phyloP scores from a whole-genome alignment of 2,329 filamentous ascomycete genomes.

The Colletotrichum incanum region DNA sequence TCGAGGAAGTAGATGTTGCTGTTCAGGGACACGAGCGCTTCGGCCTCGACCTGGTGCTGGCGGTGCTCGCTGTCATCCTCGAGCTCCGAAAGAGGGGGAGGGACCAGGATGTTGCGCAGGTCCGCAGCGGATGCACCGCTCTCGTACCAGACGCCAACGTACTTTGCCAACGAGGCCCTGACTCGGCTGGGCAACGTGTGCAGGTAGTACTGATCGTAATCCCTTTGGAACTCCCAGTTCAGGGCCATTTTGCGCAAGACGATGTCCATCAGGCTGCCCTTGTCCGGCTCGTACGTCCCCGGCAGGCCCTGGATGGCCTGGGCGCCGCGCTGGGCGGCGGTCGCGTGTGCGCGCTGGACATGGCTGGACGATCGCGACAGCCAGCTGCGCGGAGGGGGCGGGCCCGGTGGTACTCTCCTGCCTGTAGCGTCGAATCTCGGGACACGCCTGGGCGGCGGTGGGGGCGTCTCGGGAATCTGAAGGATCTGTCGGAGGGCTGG shows the following conservation, averaged over 20 bases:
- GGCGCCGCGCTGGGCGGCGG: constrained; percentile 20
- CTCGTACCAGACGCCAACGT: constrained; percentile 62
- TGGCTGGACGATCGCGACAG: constrained; percentile 50
- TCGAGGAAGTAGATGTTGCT: constrained; percentile 68
- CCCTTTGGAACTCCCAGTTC: constrained; percentile 70
- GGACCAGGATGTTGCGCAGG: constrained; percentile 62
- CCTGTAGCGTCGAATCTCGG: constrained; percentile 63
- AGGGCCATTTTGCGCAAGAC: constrained; percentile 65
- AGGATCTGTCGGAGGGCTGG: constrained; percentile 73
- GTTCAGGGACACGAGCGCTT: constrained; percentile 53
- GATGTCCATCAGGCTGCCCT: constrained; percentile 67
- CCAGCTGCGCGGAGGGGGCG: constrained; percentile 74
- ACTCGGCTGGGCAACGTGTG: constrained; percentile 69
- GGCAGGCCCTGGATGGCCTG: constrained; percentile 56
- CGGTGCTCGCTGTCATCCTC: constrained; percentile 41
- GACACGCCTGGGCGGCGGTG: constrained; percentile 64
- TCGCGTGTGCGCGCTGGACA: constrained; percentile 31
- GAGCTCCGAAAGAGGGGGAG: constrained; percentile 46
- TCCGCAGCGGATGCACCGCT: constrained; percentile 66
- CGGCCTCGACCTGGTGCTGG: constrained; percentile 46
- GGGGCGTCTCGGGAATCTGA: constrained; percentile 71
- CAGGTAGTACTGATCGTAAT: constrained; percentile 72
- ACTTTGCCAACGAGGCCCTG: constrained; percentile 66
- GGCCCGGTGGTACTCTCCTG: constrained; percentile 70
- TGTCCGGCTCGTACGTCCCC: constrained; percentile 60